These are phyloP conservation scores for Penicillium bovifimosum DNA, from an alignment of 495 filamentous ascomycete genomes.

Conservation along the genomic window DNA sequence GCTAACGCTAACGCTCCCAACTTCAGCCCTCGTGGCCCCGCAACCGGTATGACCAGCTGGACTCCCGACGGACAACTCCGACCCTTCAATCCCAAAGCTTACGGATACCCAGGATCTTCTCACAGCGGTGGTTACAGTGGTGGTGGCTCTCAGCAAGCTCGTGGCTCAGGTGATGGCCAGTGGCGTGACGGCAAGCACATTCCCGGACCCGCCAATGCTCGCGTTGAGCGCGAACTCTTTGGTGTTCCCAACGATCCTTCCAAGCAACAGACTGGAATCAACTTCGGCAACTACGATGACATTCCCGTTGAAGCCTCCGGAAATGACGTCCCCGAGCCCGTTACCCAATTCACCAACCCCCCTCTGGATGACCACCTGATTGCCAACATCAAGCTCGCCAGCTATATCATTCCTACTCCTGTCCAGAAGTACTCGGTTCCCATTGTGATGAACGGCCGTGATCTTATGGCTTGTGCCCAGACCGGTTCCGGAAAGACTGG, in stretches of 20 bases:
- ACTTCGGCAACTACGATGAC: constrained; percentile 99
- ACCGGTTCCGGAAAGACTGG: constrained; percentile 99
- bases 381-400: constrained; percentile 84
- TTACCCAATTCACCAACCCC: constrained; percentile 84
- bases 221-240: constrained; percentile 92
- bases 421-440: constrained; percentile 98
- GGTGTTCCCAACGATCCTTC: constrained; percentile 87
- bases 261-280: constrained; percentile 96
- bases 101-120: constrained; percentile 56
- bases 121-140: constrained; percentile 47
- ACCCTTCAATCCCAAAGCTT: constrained; percentile 61
- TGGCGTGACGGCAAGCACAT: constrained; percentile 97
- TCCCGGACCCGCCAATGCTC: constrained; percentile 79
- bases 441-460: constrained; percentile 92
- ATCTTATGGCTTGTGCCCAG: constrained; percentile 98
- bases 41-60: constrained; percentile 43
- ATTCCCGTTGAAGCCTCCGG: constrained; percentile 98
- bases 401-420: constrained; percentile 90
- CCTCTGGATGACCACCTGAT: constrained; percentile 89
- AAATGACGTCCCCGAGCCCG: constrained; percentile 87
- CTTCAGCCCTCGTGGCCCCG: constrained; percentile 57
- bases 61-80: constrained; percentile 33
- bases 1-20: constrained; percentile 59
- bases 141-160: constrained; percentile 40
- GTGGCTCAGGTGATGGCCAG: constrained; percentile 87